Evolutionary conservation across 345 rosid genomes (phyloP).

Genomic region (Aurinia saxatilis): DNA sequence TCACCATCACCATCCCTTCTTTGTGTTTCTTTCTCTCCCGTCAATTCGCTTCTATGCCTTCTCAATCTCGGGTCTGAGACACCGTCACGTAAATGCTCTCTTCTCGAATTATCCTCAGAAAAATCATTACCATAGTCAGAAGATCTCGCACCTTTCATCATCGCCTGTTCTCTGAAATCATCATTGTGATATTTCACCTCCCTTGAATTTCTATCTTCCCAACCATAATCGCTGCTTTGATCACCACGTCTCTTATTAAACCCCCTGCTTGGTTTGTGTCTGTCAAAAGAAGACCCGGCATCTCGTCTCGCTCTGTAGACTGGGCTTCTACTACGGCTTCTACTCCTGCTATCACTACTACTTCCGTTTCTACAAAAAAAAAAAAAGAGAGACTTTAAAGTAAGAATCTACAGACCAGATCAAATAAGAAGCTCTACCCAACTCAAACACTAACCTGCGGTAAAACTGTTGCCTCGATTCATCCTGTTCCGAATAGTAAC

Average conservation of each 20-base stretch:
- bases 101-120: slow-evolving; percentile 36
- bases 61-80: slow-evolving; percentile 27
- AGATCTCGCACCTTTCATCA: slow-evolving; percentile 31
- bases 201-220: slow-evolving; percentile 50
- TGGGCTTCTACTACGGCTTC: slow-evolving; percentile 76
- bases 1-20: slow-evolving; percentile 41
- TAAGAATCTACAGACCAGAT: background rate
- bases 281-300: slow-evolving; percentile 46
- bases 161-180: slow-evolving; percentile 38
- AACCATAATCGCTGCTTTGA: slow-evolving; percentile 38
- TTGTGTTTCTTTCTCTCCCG: slow-evolving; percentile 39
- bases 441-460: slow-evolving; percentile 27
- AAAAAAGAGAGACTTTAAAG: background rate
- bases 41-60: slow-evolving; percentile 29
- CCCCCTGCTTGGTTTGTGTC: slow-evolving; percentile 52
- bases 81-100: slow-evolving; percentile 19
- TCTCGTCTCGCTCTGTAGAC: slow-evolving; percentile 49
- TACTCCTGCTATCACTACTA: slow-evolving; percentile 47
- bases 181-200: slow-evolving; percentile 37
- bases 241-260: slow-evolving; percentile 55
- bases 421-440: background rate
- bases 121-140: slow-evolving; percentile 30
- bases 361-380: slow-evolving; percentile 16
- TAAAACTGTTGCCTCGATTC: slow-evolving; percentile 13
- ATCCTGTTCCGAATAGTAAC: slow-evolving; percentile 15